These are phyloP conservation scores for Lepiota brunneoincarnata DNA, from an alignment of 768 basidiomycete species.

Conservation along the genomic window DNA sequence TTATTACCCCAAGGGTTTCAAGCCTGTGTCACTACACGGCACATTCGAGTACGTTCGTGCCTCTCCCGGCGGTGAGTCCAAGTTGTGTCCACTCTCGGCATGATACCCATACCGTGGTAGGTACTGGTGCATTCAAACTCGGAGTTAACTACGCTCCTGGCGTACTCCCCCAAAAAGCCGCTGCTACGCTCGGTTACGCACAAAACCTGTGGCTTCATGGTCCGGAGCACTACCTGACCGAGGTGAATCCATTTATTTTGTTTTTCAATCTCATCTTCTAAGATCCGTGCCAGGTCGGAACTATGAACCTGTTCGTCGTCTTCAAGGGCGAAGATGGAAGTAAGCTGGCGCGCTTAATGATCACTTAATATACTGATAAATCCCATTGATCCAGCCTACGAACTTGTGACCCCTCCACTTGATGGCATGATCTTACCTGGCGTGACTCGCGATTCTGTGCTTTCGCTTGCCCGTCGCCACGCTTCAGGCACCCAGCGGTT, in stretches of 20 bases:
- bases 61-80: conserved; percentile 69
- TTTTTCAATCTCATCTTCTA: conserved; percentile 28
- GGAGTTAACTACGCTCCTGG: conserved; percentile 89
- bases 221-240: conserved; percentile 54
- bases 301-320: conserved; percentile 90
- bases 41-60: conserved; percentile 84
- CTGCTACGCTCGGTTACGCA: conserved; percentile 72
- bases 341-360: conserved; percentile 18
- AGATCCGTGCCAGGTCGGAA: conserved; percentile 54
- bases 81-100: too few species aligned
- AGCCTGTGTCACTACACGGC: conserved; percentile 85
- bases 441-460: conserved; percentile 84
- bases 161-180: conserved; percentile 79
- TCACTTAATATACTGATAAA: conserved; percentile 1
- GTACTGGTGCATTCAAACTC: conserved; percentile 85
- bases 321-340: conserved; percentile 70
- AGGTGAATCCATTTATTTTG: conserved; percentile 25
- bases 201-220: conserved; percentile 93
- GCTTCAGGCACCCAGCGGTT: conserved; percentile 42
- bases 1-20: conserved; percentile 85
- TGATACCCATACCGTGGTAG: neutral
- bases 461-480: conserved; percentile 68
- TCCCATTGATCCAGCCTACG: conserved; percentile 43
- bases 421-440: conserved; percentile 93
- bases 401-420: conserved; percentile 85